phyloP scores from a whole-genome alignment of 2,329 filamentous ascomycete genomes.

The Cercospora sp. region DNA sequence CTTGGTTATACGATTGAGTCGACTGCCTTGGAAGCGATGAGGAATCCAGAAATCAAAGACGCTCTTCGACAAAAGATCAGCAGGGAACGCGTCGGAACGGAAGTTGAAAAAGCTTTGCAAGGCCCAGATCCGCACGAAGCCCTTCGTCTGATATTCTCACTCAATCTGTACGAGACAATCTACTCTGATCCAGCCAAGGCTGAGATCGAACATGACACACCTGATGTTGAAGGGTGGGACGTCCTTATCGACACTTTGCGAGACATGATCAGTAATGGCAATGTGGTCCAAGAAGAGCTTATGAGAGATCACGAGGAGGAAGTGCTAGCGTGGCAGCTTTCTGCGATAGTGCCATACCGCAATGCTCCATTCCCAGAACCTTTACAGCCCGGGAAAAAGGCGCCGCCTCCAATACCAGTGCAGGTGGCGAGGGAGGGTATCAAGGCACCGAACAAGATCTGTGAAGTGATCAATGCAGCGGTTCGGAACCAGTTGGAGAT shows the following conservation, averaged over 20 bases:
- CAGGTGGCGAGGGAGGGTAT: conserved; percentile 74
- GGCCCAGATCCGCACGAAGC: conserved; percentile 65
- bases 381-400: conserved; percentile 50
- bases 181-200: conserved; percentile 65
- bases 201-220: conserved; percentile 52
- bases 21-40: conserved; percentile 71
- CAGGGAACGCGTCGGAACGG: conserved; percentile 80
- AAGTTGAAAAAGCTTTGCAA: conserved; percentile 88
- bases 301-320: conserved; percentile 63
- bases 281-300: conserved; percentile 42
- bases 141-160: conserved; percentile 64
- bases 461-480: conserved; percentile 65
- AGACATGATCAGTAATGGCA: conserved; percentile 46
- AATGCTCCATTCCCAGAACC: conserved; percentile 48
- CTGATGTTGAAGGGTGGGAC: conserved; percentile 62
- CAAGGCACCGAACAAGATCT: conserved; percentile 74
- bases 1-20: conserved; percentile 76
- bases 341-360: conserved; percentile 73
- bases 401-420: conserved; percentile 59
- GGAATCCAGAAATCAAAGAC: conserved; percentile 70
- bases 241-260: conserved; percentile 65
- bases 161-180: conserved; percentile 69
- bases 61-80: conserved; percentile 88
- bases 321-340: conserved; percentile 76
- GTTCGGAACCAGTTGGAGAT: conserved; percentile 65